A percentile compares a stretch with the other conserved stretches of the same genome.
Conservation (phyloP, 257 asterid genomes). For the Fraxinus cuspidata region DNA sequence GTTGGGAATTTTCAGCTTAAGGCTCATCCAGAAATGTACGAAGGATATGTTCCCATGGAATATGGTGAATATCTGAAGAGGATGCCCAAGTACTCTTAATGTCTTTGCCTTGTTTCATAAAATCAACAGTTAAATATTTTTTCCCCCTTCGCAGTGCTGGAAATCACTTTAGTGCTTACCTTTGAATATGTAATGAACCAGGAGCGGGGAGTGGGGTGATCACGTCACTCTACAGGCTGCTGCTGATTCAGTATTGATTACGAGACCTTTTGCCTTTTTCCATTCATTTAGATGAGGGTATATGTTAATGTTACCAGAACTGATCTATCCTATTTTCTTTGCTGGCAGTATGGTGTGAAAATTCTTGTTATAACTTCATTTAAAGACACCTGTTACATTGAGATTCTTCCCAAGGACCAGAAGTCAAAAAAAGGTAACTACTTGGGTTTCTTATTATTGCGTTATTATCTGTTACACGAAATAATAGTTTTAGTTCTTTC, state of each 20-base stretch:
- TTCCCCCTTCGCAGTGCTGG: constrained; percentile 11
- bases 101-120: constrained; percentile 12
- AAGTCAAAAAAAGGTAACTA: constrained; percentile 77
- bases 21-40: constrained; percentile 72
- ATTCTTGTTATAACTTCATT: constrained; percentile 83
- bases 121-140: neutral
- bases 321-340: constrained; percentile 21
- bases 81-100: constrained; percentile 65
- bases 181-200: constrained; percentile 38
- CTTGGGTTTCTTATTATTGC: constrained; percentile 1
- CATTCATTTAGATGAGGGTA: neutral
- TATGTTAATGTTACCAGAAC: constrained; percentile 22
- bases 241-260: constrained; percentile 71
- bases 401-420: constrained; percentile 82
- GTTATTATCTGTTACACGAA: neutral
- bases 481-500: neutral
- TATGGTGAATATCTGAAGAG: constrained; percentile 66
- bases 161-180: constrained; percentile 12
- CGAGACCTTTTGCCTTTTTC: no score
- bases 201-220: constrained; percentile 98
- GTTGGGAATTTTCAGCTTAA: constrained; percentile 63
- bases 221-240: constrained; percentile 98
- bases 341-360: constrained; percentile 81
- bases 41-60: constrained; percentile 96
- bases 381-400: constrained; percentile 89